Conservation (phyloP, 2,329 filamentous ascomycete genomes). For the Hymenoscyphus fructigenus region DNA sequence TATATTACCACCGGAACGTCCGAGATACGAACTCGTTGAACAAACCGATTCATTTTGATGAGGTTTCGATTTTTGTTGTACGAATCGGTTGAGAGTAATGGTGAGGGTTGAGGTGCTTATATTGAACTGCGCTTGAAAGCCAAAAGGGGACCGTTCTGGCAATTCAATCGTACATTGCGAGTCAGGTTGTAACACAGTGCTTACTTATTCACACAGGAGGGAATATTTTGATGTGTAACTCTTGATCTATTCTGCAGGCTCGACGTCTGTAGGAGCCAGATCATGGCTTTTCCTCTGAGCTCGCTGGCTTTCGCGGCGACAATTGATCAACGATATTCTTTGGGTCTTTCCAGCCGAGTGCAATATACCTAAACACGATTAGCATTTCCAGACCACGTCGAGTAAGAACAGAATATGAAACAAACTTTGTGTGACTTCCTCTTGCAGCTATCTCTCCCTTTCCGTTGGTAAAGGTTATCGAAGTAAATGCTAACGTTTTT, state of each 20-base stretch:
- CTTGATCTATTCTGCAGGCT: neutral
- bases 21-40: too few species aligned
- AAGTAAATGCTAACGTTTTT: conserved; percentile 62
- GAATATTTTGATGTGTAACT: neutral
- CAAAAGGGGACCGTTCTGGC: too few species aligned
- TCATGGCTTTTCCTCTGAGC: neutral
- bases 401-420: conserved; percentile 5
- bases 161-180: neutral
- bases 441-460: conserved; percentile 60
- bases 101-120: neutral
- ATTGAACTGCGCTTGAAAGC: neutral
- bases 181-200: neutral
- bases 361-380: conserved; percentile 33
- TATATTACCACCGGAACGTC: too few species aligned
- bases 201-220: neutral
- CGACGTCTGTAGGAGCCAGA: neutral
- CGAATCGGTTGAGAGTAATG: too few species aligned
- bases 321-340: conserved; percentile 37
- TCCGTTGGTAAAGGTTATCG: conserved; percentile 56
- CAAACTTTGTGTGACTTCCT: conserved; percentile 65
- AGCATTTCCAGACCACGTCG: neutral
- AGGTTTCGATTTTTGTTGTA: too few species aligned
- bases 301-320: conserved; percentile 26
- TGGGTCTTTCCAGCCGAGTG: conserved; percentile 37
- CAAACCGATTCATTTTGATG: too few species aligned